Conservation (phyloP, 345 rosid species). For the Euclidium syriacum region DNA sequence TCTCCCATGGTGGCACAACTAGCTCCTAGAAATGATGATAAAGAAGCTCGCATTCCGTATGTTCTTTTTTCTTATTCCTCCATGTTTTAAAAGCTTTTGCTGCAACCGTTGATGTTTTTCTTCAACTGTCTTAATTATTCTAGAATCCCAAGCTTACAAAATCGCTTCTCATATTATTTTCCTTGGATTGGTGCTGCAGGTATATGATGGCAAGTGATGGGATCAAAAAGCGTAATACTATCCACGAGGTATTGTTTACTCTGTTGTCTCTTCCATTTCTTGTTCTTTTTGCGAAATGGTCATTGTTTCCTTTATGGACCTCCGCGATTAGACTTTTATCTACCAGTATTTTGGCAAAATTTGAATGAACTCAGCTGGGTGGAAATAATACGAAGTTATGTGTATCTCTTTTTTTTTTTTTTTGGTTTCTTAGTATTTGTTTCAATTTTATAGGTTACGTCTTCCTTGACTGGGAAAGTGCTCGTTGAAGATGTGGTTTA, state of each 20-base stretch:
- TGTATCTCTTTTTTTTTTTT: neutral
- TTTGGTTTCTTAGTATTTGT: neutral
- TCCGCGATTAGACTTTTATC: neutral
- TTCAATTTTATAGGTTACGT: slow-evolving; percentile 47
- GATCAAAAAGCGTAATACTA: slow-evolving; percentile 45
- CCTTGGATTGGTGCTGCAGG: slow-evolving; percentile 35
- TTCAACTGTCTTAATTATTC: neutral
- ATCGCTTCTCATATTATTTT: neutral
- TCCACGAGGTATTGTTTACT: slow-evolving; percentile 51
- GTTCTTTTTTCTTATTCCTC: slow-evolving; percentile 15
- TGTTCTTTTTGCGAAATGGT: neutral
- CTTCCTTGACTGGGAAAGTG: slow-evolving; percentile 66
- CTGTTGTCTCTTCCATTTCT: neutral
- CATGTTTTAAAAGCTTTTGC: neutral
- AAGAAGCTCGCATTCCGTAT: slow-evolving; percentile 77
- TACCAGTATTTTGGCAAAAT: neutral
- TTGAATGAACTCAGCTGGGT: neutral
- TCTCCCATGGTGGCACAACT: slow-evolving; percentile 73
- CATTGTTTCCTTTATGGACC: neutral
- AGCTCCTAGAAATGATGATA: slow-evolving; percentile 58
- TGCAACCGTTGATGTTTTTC: neutral
- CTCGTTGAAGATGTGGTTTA: slow-evolving; percentile 82
- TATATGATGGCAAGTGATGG: slow-evolving; percentile 94
- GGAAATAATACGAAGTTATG: neutral
- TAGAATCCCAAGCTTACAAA: neutral